Evolutionary conservation across 2,329 filamentous ascomycete genomes (phyloP).

Genomic region (Fusarium abutilonis): DNA sequence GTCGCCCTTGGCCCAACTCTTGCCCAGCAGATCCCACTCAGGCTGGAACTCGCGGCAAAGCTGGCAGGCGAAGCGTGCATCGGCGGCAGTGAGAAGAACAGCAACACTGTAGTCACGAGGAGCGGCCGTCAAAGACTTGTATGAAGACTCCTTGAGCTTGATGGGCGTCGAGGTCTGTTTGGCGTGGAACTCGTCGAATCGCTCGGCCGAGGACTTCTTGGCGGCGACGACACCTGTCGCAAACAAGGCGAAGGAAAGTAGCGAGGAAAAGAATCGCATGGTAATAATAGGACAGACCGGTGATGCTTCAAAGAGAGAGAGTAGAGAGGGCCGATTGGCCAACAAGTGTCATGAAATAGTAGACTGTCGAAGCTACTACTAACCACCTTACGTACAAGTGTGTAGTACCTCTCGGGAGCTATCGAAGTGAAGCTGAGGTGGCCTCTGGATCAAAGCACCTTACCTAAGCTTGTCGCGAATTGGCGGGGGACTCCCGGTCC

Average conservation of each 20-base stretch:
- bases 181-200: conserved; percentile 75
- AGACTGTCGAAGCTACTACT: conserved; percentile 22
- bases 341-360: conserved; percentile 13
- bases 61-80: conserved; percentile 82
- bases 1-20: conserved; percentile 88
- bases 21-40: conserved; percentile 88
- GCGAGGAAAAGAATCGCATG: conserved; percentile 74
- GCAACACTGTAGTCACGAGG: conserved; percentile 87
- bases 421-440: conserved; percentile 49
- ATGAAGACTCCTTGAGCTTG: conserved; percentile 80
- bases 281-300: conserved; percentile 47
- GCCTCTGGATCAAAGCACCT: conserved; percentile 44
- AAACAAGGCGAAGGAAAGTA: conserved; percentile 72
- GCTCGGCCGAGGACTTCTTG: conserved; percentile 70
- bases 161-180: conserved; percentile 73
- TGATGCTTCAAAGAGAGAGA: not conserved
- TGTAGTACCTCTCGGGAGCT: conserved; percentile 31
- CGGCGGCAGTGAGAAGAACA: conserved; percentile 87
- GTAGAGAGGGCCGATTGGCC: conserved; percentile 42
- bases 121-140: conserved; percentile 76
- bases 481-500: conserved; percentile 2
- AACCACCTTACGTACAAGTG: conserved; percentile 17
- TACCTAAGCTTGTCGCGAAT: conserved; percentile 36
- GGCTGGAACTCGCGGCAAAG: conserved; percentile 92
- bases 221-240: conserved; percentile 68